These are phyloP conservation scores for Heritiera littoralis DNA, from an alignment of 345 rosid species.

Conservation along the genomic window DNA sequence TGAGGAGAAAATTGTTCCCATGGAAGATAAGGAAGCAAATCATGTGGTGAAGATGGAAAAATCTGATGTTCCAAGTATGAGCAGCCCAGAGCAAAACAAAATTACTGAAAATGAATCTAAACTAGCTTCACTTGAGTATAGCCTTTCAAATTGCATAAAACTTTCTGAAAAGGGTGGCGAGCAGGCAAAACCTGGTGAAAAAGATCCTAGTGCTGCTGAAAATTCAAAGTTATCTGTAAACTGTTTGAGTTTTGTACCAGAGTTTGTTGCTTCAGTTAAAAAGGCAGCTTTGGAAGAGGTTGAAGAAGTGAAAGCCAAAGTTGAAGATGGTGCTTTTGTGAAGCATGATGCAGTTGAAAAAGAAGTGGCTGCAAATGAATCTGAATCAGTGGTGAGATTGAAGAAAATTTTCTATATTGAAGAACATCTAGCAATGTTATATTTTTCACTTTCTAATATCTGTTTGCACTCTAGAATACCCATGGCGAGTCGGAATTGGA, in stretches of 20 bases:
- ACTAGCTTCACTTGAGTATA: constrained; percentile 27
- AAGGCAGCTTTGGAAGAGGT: constrained; percentile 80
- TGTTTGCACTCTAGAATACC: constrained; percentile 50
- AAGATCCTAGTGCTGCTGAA: constrained; percentile 40
- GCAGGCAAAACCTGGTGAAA: constrained; percentile 37
- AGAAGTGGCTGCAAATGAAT: constrained; percentile 39
- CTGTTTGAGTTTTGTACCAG: constrained; percentile 57
- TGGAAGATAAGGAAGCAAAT: constrained; percentile 41
- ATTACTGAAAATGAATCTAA: constrained; percentile 28
- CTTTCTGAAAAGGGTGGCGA: constrained; percentile 32
- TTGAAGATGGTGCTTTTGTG: constrained; percentile 39
- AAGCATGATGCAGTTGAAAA: constrained; percentile 37
- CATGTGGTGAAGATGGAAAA: constrained; percentile 32
- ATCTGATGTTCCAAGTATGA: constrained; percentile 24
- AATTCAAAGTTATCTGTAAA: constrained; percentile 48
- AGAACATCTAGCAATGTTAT: constrained; percentile 10
- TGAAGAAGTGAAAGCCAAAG: constrained; percentile 66
- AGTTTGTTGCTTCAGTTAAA: constrained; percentile 67
- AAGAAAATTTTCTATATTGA: constrained; percentile 18
- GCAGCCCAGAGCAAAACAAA: constrained; percentile 29
- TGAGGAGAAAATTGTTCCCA: constrained; percentile 33
- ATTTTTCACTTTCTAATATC: constrained; percentile 28
- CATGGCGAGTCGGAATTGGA: constrained; percentile 67
- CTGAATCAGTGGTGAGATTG: constrained; percentile 63
- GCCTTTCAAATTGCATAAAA: constrained; percentile 26